Conservation (phyloP, 2,329 filamentous ascomycete genomes). For the Aspergillus tamarii region DNA sequence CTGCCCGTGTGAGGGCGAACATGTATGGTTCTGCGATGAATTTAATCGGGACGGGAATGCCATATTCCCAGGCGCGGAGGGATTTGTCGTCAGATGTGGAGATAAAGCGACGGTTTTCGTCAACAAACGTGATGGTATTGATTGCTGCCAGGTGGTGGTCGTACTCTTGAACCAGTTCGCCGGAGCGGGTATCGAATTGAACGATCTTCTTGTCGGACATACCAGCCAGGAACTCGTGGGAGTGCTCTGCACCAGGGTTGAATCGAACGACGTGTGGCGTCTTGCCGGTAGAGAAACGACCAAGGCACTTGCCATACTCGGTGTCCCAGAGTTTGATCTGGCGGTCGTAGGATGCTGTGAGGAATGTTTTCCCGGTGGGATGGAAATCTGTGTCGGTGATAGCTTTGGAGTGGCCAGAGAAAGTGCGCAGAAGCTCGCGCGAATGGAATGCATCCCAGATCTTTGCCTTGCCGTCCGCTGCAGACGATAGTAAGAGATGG, state of each 20-base stretch:
- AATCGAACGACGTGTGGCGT: slow-evolving; percentile 94
- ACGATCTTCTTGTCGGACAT: slow-evolving; percentile 99
- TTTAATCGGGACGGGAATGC: slow-evolving; percentile 97
- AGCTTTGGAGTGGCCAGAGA: slow-evolving; percentile 84
- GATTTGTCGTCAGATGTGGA: slow-evolving; percentile 97
- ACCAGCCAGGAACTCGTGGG: slow-evolving; percentile 90
- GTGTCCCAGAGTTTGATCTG: slow-evolving; percentile 99
- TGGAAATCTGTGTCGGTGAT: slow-evolving; percentile 91
- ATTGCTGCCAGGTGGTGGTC: slow-evolving; percentile 97
- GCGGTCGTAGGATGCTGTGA: slow-evolving; percentile 90
- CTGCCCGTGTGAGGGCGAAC: slow-evolving; percentile 89
- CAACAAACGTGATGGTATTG: slow-evolving; percentile 96
- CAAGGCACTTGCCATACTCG: slow-evolving; percentile 85
- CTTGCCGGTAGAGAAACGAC: slow-evolving; percentile 89
- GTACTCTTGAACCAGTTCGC: slow-evolving; percentile 91
- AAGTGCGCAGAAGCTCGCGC: slow-evolving; percentile 86
- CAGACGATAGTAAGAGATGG: slow-evolving; percentile 85
- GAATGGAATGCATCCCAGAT: slow-evolving; percentile 94
- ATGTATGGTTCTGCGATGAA: slow-evolving; percentile 97
- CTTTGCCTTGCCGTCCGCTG: slow-evolving; percentile 87
- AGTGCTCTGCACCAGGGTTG: slow-evolving; percentile 76
- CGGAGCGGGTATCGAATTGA: slow-evolving; percentile 86
- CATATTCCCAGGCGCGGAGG: slow-evolving; percentile 95
- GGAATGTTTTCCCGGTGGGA: slow-evolving; percentile 76
- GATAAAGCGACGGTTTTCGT: slow-evolving; percentile 93